Evolutionary conservation across 352 stramenopile species (phyloP).

Genomic region (Globisporangium polare): DNA sequence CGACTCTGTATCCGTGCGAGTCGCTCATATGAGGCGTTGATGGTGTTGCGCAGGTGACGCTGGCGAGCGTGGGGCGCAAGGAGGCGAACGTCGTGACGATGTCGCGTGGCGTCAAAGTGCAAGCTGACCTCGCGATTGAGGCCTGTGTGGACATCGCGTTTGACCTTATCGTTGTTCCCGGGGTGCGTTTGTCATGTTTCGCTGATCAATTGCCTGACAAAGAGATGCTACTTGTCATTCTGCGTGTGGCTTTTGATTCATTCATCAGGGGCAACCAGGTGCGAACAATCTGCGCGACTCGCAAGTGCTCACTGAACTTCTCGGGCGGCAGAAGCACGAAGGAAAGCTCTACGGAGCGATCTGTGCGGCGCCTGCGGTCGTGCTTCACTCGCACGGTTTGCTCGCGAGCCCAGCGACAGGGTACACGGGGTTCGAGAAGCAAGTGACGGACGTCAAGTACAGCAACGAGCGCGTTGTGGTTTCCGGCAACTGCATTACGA

Average conservation of each 20-base stretch:
- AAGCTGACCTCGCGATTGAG: constrained; percentile 66
- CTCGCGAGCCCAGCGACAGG: constrained; percentile 48
- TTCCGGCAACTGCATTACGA: constrained; percentile 72
- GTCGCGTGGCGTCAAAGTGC: constrained; percentile 66
- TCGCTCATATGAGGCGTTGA: not conserved
- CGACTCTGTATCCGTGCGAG: not conserved
- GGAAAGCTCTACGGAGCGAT: constrained; percentile 73
- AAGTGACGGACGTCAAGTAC: constrained; percentile 42
- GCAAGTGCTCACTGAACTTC: constrained; percentile 41
- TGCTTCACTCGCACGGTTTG: constrained; percentile 64
- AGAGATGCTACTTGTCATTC: not conserved
- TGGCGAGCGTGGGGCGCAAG: constrained; percentile 59
- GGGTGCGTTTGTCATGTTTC: constrained; percentile 22
- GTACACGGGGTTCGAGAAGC: constrained; percentile 66
- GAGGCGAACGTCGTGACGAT: constrained; percentile 64
- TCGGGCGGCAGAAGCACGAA: constrained; percentile 60
- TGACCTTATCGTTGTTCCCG: constrained; percentile 66
- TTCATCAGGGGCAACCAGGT: constrained; percentile 53
- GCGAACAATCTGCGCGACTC: constrained; percentile 72
- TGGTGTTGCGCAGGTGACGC: constrained; percentile 30
- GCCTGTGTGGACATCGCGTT: constrained; percentile 48
- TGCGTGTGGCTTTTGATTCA: not conserved
- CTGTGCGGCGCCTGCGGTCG: constrained; percentile 65
- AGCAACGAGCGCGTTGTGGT: constrained; percentile 59
- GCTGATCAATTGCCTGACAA: not conserved